Percentiles rank a stretch among this genome's conserved stretches.
These are phyloP conservation scores for Thraustochytrium sp. DNA, from an alignment of 352 stramenopile species.

Conservation along the genomic window DNA sequence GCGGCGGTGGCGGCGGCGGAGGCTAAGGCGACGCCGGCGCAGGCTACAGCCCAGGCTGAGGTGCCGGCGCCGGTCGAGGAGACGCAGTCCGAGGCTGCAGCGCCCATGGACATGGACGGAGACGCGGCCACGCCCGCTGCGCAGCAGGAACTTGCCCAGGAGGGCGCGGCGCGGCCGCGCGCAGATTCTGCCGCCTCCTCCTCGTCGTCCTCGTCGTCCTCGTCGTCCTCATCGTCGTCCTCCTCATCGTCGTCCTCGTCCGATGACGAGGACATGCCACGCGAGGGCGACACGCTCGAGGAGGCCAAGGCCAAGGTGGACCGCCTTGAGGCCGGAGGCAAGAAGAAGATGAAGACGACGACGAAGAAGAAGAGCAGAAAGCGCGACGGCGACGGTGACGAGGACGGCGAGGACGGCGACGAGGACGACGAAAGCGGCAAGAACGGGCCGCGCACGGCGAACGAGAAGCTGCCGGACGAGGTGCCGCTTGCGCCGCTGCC, in stretches of 20 bases:
- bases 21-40: no score
- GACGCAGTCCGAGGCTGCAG: no score
- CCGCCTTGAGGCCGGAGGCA: neutral
- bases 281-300: neutral
- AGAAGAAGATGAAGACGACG: neutral
- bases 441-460: neutral
- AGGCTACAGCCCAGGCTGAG: no score
- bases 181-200: neutral
- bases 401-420: neutral
- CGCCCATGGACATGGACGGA: neutral
- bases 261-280: neutral
- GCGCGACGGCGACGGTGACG: no score
- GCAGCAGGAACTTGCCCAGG: no score
- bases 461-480: conserved; percentile 13
- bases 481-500: neutral
- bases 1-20: no score
- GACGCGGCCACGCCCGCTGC: neutral
- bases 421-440: neutral
- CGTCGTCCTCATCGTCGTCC: neutral
- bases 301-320: neutral
- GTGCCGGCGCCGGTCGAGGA: no score
- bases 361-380: no score
- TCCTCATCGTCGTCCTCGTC: neutral
- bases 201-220: neutral
- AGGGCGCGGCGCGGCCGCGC: neutral